These are phyloP conservation scores for Tuber indicum DNA, from an alignment of 495 filamentous ascomycete species.

Conservation along the genomic window DNA sequence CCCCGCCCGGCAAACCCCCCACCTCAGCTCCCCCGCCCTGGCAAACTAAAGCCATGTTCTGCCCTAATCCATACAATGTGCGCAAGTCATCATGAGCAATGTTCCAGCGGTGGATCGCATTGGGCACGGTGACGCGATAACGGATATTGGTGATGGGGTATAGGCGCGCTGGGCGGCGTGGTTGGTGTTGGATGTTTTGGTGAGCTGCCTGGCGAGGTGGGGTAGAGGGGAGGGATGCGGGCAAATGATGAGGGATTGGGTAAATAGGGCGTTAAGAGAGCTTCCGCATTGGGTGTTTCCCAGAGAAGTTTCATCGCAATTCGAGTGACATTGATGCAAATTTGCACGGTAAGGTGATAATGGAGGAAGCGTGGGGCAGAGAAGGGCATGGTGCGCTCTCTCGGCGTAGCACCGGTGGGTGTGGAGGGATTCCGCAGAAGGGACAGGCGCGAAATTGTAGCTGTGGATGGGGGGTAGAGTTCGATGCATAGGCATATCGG, in stretches of 20 bases:
- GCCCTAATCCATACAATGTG: not conserved
- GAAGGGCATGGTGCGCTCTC: not conserved
- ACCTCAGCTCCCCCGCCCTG: not conserved
- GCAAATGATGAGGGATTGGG: not conserved
- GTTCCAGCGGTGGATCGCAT: not conserved
- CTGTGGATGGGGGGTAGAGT: not conserved
- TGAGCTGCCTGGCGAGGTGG: not conserved
- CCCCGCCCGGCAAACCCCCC: not conserved
- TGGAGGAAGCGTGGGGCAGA: not conserved
- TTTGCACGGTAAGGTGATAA: not conserved
- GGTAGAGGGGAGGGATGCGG: not conserved
- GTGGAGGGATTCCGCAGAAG: not conserved
- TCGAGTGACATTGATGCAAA: not conserved
- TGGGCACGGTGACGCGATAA: not conserved
- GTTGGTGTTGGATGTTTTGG: not conserved
- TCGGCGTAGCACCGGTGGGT: not conserved
- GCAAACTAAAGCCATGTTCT: not conserved
- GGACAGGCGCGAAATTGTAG: not conserved
- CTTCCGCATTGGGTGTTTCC: not conserved
- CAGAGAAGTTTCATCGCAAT: not conserved
- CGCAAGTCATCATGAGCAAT: not conserved
- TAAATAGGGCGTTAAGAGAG: not conserved
- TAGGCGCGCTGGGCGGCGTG: not conserved
- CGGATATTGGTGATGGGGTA: not conserved
- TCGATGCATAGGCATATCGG: not conserved